Base-by-base conservation (phyloP, 495 filamentous ascomycete species). In the Daldinia bambusicola region DNA sequence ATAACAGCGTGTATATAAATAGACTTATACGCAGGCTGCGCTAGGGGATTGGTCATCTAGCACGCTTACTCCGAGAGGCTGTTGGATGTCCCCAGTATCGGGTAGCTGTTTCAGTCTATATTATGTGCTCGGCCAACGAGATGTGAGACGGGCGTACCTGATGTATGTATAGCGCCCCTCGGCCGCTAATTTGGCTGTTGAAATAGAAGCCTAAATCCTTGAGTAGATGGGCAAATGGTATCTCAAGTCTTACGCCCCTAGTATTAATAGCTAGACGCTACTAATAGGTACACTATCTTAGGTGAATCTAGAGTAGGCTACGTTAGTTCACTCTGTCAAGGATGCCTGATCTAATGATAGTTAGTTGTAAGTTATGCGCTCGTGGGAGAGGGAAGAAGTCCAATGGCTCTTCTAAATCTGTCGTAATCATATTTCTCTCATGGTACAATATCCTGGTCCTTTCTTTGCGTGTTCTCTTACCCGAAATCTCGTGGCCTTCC, bases 61-160 rank as follows among this genome's bases (percentile, higher is more conserved):
- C 32, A 50, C 58, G 65, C 65, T 68, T 68, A 68, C 65, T 18
- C 20, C 50, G 50, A 53, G 50, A 53, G 14, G 50, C 50, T 32
- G 26, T 53, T 55, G 36, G 40, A 16, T 55, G 30, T 38, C 32
- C 40, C 52, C 51, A 30, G 51, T 48, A 51, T 37, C n/a, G 34
- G 40, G 53, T 51, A 57, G 22, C 22, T 37, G 40, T 57, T 57
- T 65, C 53, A 57, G 51, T 32, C 31, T 20, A 34, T 36, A 22
- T 48, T 48, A 48, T 48, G 43, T 16, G 43, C 50, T 53, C 32
- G 30, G 26, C 12, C n/a, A 32, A 32, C 50, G 31, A 30, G 22
- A 53, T n/a, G 12, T 16, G 50, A 32, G 13, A 53, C 26, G 26
- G 26, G 26, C 26, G 26, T 32, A 30, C 53, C 26, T 26, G 26